A percentile compares a stretch with the other conserved stretches of the same genome.
Evolutionary conservation across 192 early-diverging fungal species (phyloP).

Genomic region (Mortierella antarctica): DNA sequence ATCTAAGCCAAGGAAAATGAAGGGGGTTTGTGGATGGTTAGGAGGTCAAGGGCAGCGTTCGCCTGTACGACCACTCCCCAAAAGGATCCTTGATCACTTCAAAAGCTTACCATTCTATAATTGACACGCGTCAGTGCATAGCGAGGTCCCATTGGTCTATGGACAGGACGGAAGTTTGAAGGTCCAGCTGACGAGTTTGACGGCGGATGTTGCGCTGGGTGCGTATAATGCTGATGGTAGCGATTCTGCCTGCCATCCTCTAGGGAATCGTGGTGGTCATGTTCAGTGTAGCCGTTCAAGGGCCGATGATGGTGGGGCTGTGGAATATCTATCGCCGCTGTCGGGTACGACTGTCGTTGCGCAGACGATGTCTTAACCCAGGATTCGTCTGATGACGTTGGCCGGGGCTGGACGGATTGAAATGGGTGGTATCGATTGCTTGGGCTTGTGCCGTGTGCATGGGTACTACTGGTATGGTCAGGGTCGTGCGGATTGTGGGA

Average conservation of each 20-base stretch:
- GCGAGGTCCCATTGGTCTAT: constrained; percentile 10
- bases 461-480: not conserved
- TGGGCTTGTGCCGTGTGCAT: not conserved
- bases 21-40: not conserved
- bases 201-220: not conserved
- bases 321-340: constrained; percentile 41
- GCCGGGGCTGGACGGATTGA: not conserved
- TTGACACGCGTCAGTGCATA: constrained; percentile 20
- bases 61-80: too few relatives aligned
- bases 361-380: constrained; percentile 15
- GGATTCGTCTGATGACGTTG: not conserved
- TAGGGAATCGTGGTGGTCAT: not conserved
- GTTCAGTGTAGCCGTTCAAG: not conserved
- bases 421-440: not conserved
- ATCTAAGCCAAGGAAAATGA: constrained; percentile 24
- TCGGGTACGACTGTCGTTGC: not conserved
- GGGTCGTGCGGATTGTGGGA: not conserved
- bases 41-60: too few relatives aligned
- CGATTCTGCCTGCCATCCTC: constrained; percentile 8
- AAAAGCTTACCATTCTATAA: constrained; percentile 34
- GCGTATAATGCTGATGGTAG: not conserved
- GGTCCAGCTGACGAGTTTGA: not conserved
- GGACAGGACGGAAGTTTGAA: constrained; percentile 2
- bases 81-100: not conserved
- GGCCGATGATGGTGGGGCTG: constrained; percentile 21